phyloP scores from a whole-genome alignment of 2,329 filamentous ascomycete species.

The Phaeosphaeriaceae sp. region DNA sequence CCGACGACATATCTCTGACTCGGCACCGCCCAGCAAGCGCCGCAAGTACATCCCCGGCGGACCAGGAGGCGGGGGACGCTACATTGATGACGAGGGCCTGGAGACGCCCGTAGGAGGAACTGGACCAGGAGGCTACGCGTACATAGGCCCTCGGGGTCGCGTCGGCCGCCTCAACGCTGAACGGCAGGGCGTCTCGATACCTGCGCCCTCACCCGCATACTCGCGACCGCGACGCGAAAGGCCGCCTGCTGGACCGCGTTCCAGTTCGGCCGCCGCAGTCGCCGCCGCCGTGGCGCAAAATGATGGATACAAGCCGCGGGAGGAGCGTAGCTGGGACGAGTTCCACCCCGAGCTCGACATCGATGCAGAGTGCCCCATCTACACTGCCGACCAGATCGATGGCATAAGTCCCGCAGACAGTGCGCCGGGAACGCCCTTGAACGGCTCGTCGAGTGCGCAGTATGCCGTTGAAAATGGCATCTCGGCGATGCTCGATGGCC shows the following conservation, averaged over 20 bases:
- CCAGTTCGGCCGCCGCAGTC: constrained; percentile 85
- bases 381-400: constrained; percentile 84
- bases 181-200: constrained; percentile 47
- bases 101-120: constrained; percentile 64
- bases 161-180: constrained; percentile 60
- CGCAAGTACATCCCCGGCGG: constrained; percentile 81
- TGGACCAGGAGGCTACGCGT: constrained; percentile 57
- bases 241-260: constrained; percentile 67
- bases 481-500: constrained; percentile 43
- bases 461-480: constrained; percentile 44
- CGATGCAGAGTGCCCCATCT: constrained; percentile 78
- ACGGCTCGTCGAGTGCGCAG: constrained; percentile 34
- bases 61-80: constrained; percentile 83
- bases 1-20: constrained; percentile 46
- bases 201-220: constrained; percentile 57
- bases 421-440: constrained; percentile 55
- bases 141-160: constrained; percentile 61
- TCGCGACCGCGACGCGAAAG: constrained; percentile 47
- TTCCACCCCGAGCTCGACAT: constrained; percentile 96
- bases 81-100: constrained; percentile 74
- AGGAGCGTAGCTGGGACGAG: constrained; percentile 97
- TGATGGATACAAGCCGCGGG: constrained; percentile 95
- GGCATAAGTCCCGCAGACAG: constrained; percentile 61
- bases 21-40: constrained; percentile 54
- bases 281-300: constrained; percentile 87